phyloP scores from a whole-genome alignment of 768 basidiomycete genomes.

The Exidia glandulosa region DNA sequence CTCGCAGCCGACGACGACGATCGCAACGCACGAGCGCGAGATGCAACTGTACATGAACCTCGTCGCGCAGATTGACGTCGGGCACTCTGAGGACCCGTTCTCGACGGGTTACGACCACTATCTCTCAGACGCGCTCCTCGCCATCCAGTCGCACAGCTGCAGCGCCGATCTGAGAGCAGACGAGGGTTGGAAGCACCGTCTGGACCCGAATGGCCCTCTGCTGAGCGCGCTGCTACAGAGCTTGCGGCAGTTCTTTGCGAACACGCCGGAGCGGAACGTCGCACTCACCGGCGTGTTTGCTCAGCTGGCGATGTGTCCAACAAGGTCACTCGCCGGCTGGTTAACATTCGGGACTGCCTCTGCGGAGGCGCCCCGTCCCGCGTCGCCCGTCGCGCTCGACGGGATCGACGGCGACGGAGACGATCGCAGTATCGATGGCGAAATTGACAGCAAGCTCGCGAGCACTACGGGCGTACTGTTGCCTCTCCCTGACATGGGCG shows the following conservation, averaged over 20 bases:
- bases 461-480: constrained; percentile 51
- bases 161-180: constrained; percentile 32
- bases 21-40: constrained; percentile 74
- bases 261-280: constrained; percentile 79
- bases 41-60: constrained; percentile 70
- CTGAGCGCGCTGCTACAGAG: constrained; percentile 59
- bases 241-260: constrained; percentile 70
- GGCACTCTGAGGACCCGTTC: constrained; percentile 57
- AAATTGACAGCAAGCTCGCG: constrained; percentile 53
- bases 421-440: constrained; percentile 72
- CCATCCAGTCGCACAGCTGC: constrained; percentile 54
- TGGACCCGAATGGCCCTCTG: constrained; percentile 70
- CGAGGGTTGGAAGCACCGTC: constrained; percentile 45
- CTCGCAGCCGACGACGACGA: constrained; percentile 58
- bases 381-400: constrained; percentile 9
- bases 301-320: constrained; percentile 72
- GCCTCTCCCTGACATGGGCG: constrained; percentile 32
- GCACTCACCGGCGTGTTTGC: constrained; percentile 76
- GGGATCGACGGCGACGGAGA: constrained; percentile 38
- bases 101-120: constrained; percentile 83
- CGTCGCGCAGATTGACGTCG: constrained; percentile 67
- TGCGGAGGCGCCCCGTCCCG: constrained; percentile 4
- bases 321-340: constrained; percentile 84
- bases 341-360: constrained; percentile 43
- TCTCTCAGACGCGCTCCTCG: constrained; percentile 58